phyloP scores from a whole-genome alignment of 768 basidiomycete species.

The Trametes cinnabarina region DNA sequence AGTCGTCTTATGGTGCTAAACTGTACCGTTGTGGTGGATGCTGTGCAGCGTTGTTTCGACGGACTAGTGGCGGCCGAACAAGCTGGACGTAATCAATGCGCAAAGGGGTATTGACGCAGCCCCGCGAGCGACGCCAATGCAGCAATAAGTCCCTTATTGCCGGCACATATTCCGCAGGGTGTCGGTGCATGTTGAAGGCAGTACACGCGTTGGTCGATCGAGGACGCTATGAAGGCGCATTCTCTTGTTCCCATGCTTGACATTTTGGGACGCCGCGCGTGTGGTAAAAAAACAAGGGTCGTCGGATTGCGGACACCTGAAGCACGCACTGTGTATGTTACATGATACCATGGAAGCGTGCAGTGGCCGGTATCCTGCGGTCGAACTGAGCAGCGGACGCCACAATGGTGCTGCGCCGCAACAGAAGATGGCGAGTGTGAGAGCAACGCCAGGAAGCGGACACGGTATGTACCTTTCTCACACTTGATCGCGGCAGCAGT shows the following conservation, averaged over 20 bases:
- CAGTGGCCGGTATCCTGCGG: not conserved
- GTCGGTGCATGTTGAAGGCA: not conserved
- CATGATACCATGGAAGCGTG: constrained; percentile 1
- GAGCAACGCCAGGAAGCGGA: not conserved
- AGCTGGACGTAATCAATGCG: not conserved
- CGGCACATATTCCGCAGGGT: not conserved
- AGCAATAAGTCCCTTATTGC: not conserved
- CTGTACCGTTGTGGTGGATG: not conserved
- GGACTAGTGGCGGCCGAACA: not conserved
- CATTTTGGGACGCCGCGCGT: not conserved
- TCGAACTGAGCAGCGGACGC: not conserved
- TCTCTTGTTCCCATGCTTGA: not conserved
- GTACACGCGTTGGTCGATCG: not conserved
- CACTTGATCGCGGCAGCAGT: no score
- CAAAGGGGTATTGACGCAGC: not conserved
- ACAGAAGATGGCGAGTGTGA: not conserved
- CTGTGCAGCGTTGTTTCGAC: not conserved
- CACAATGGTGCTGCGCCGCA: constrained; percentile 6
- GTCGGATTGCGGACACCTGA: constrained; percentile 4
- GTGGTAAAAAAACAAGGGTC: constrained; percentile 1
- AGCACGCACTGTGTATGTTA: not conserved
- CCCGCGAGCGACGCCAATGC: not conserved
- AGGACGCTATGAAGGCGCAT: not conserved
- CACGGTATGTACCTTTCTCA: no score
- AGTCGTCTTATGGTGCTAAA: not conserved